Conservation (phyloP, 768 basidiomycete genomes). For the Panellus pusillus region DNA sequence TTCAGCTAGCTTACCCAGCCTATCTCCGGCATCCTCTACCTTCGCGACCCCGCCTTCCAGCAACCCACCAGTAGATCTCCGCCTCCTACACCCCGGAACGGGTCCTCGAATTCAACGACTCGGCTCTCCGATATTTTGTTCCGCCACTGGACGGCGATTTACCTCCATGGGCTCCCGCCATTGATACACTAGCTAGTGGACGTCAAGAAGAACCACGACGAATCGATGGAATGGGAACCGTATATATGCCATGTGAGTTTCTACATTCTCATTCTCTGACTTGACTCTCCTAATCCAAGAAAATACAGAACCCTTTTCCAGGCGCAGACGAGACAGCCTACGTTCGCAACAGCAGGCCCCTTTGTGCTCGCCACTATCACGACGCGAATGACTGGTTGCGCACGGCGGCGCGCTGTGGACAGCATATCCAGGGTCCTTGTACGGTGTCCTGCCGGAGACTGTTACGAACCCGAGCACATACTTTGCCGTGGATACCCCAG, state of each 20-base stretch:
- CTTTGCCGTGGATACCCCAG: too few relatives aligned
- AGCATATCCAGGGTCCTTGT: too few relatives aligned
- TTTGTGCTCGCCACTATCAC: conserved; percentile 92
- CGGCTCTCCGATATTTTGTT: conserved; percentile 69
- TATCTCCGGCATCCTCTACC: background rate
- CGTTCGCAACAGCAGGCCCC: conserved; percentile 83
- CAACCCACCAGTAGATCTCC: conserved; percentile 65
- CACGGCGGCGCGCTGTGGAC: too few relatives aligned
- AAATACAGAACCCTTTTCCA: conserved; percentile 77
- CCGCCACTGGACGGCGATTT: conserved; percentile 64
- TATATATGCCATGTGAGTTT: conserved; percentile 65
- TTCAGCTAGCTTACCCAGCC: conserved; percentile 8
- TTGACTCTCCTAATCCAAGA: background rate
- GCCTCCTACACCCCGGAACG: conserved; percentile 69
- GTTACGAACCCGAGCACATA: too few relatives aligned
- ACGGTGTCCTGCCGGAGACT: too few relatives aligned
- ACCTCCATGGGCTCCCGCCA: too few relatives aligned
- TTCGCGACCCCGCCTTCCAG: conserved; percentile 51
- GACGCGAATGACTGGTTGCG: too few relatives aligned
- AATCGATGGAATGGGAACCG: conserved; percentile 53
- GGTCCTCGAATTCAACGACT: conserved; percentile 62
- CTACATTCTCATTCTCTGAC: background rate
- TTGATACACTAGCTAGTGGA: too few relatives aligned
- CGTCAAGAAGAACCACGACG: too few relatives aligned
- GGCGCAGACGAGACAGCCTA: conserved; percentile 93